phyloP scores from a whole-genome alignment of 108 stramenopile genomes.

The Cyclostephanos invisitatus region DNA sequence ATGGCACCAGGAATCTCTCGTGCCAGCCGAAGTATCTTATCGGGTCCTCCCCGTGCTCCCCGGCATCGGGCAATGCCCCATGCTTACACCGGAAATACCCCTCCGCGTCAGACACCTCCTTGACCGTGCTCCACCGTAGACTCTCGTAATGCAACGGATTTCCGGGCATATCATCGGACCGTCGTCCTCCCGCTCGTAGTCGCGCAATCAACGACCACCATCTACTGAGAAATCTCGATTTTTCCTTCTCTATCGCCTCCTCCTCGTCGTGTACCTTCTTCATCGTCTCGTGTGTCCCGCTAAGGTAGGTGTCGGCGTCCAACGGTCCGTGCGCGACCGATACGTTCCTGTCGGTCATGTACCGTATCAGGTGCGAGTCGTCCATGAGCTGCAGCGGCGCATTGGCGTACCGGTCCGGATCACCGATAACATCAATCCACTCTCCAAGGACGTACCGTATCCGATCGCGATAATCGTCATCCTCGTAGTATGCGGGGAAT shows the following conservation, averaged over 20 bases:
- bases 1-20: constrained; percentile 39
- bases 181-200: not conserved
- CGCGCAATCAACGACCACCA: not conserved
- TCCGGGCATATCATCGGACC: not conserved
- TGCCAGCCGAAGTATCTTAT: constrained; percentile 47
- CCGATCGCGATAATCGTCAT: constrained; percentile 46
- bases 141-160: constrained; percentile 42
- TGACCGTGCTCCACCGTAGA: constrained; percentile 28
- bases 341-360: constrained; percentile 43
- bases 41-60: constrained; percentile 34
- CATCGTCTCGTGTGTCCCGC: constrained; percentile 44
- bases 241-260: not conserved
- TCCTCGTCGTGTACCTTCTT: constrained; percentile 30
- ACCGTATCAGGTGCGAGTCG: constrained; percentile 41
- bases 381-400: constrained; percentile 32
- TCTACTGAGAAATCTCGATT: not conserved
- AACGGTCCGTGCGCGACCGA: constrained; percentile 48
- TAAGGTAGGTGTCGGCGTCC: constrained; percentile 31
- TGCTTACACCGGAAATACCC: constrained; percentile 44
- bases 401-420: constrained; percentile 52
- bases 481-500: constrained; percentile 51
- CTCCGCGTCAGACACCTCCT: constrained; percentile 32
- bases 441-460: constrained; percentile 43
- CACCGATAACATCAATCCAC: constrained; percentile 26
- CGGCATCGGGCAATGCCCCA: constrained; percentile 44